Evolutionary conservation across 1,139 yeast genomes (phyloP), one percentile per base, ranked within the genome.

Genomic region (Citeromyces siamensis): DNA sequence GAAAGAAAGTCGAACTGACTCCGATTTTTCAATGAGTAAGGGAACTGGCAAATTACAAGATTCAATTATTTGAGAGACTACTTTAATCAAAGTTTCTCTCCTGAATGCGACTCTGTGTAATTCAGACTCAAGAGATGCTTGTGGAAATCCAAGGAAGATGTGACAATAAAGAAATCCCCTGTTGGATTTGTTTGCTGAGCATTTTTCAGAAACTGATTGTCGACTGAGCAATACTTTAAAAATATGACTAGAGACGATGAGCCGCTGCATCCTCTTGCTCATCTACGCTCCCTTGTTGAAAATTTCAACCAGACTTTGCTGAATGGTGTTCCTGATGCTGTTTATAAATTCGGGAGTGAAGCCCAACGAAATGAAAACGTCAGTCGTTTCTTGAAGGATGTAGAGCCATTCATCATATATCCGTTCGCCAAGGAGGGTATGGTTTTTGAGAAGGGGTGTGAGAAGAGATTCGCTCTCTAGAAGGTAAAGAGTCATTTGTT

Each of bases 91-190:
- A 14, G 31, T 4, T 26, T 26, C 17, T 26, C 31, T 9, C 31
- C 31, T 6, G 31, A 26, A 26, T 17, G 31, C 16, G 31, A 26
- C 8, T 26, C 31, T 3, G 31, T 17, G 6, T 26, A 17, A 17
- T 26, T 26, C 31, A 26, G 31, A 10, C 31, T 26, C 8, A 26
- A 26, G 31, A 26, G 31, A 26, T 26, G 31, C 12, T 26, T 26
- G 31, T 26, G 4, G 31, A 26, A n/a, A 17, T 26, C 16, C 31
- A 26, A 26, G 31, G 31, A 6, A 26, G 16, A n/a, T 14, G 16
- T 6, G 31, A 26, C 31, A 13, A 26, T 17, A 26, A 26, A 10
- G 17, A 12, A 26, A 26, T 17, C 16, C 31, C 12, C 31, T 26
- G 5, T n/a, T 26, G 17, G 31, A 26, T 9, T 10, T 26, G 31